These are phyloP conservation scores for Rhodotorula sp. DNA, from an alignment of 1,284 basidiomycete genomes.

Conservation along the genomic window DNA sequence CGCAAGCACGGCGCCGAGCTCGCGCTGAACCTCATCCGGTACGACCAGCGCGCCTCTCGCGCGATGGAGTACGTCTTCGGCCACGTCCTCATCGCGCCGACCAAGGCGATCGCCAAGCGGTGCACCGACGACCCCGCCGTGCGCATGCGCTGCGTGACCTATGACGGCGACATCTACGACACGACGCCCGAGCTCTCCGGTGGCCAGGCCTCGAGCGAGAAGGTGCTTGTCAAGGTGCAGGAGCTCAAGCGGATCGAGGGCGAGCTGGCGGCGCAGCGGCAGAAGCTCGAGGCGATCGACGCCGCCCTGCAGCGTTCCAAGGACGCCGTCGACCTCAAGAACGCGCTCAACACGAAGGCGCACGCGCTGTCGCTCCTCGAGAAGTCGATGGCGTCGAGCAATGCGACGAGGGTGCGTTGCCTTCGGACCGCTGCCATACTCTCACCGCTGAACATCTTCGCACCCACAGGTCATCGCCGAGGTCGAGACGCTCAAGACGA, in stretches of 20 bases:
- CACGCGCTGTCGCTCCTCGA: constrained; percentile 83
- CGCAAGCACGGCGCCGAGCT: constrained; percentile 60
- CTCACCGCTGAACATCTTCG: neutral
- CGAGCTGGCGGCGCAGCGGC: constrained; percentile 60
- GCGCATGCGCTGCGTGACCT: constrained; percentile 79
- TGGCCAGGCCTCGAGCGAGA: constrained; percentile 75
- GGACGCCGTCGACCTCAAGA: constrained; percentile 69
- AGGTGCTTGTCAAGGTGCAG: constrained; percentile 81
- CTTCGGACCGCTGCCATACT: constrained; percentile 2
- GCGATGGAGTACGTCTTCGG: constrained; percentile 96
- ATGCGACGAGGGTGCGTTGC: constrained; percentile 72
- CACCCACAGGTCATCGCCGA: constrained; percentile 70
- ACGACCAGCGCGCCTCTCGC: constrained; percentile 76
- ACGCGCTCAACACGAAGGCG: constrained; percentile 82
- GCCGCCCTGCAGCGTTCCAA: constrained; percentile 61
- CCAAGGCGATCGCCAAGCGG: constrained; percentile 80
- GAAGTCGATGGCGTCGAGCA: constrained; percentile 83
- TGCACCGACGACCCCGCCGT: constrained; percentile 83
- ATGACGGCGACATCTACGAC: constrained; percentile 95
- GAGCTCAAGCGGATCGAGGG: constrained; percentile 67
- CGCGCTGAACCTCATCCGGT: constrained; percentile 84
- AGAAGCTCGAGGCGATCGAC: constrained; percentile 62
- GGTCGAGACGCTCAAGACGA: constrained; percentile 70
- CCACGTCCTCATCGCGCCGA: constrained; percentile 87
- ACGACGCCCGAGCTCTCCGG: constrained; percentile 92